These are phyloP conservation scores for Aurinia saxatilis DNA, from an alignment of 345 rosid genomes.

Conservation along the genomic window DNA sequence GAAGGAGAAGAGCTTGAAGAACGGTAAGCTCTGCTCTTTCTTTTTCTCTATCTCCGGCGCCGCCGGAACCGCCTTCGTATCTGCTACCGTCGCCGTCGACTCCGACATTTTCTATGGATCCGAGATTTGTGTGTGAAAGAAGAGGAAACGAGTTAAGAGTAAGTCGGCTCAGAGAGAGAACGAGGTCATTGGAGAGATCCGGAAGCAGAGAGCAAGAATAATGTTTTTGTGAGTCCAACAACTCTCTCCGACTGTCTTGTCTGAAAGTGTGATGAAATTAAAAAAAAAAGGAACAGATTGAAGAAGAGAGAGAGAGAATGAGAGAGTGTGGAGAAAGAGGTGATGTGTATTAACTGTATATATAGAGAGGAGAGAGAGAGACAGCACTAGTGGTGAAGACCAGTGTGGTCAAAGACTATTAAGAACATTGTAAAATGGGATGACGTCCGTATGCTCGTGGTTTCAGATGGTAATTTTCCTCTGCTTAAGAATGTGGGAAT, in stretches of 20 bases:
- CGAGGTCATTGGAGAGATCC: slow-evolving; percentile 16
- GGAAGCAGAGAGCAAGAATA: slow-evolving; percentile 8
- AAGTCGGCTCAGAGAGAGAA: slow-evolving; percentile 13
- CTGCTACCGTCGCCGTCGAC: slow-evolving; percentile 23
- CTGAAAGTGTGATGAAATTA: slow-evolving; percentile 1
- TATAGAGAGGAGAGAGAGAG: slow-evolving; percentile 6
- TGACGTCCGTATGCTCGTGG: slow-evolving; percentile 8
- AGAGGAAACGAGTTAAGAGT: slow-evolving; percentile 1
- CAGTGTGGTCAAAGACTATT: slow-evolving; percentile 46
- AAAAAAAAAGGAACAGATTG: neutral
- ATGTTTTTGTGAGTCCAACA: slow-evolving; percentile 32
- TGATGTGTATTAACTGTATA: neutral
- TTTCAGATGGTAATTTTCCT: no score
- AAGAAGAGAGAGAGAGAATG: slow-evolving; percentile 6
- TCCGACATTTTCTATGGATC: slow-evolving; percentile 50
- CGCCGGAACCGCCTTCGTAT: slow-evolving; percentile 49
- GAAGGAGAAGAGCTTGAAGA: slow-evolving; percentile 84
- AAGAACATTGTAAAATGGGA: no score
- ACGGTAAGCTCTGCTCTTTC: slow-evolving; percentile 93
- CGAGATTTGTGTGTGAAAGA: neutral
- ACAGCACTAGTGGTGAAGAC: slow-evolving; percentile 31
- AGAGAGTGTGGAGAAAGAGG: slow-evolving; percentile 9
- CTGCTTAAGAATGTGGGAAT: no score
- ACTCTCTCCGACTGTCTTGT: slow-evolving; percentile 25
- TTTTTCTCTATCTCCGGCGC: slow-evolving; percentile 72